Evolutionary conservation across 495 filamentous ascomycete genomes (phyloP), one percentile per base, ranked within the genome.

Genomic region (Lichenothelia convexa): DNA sequence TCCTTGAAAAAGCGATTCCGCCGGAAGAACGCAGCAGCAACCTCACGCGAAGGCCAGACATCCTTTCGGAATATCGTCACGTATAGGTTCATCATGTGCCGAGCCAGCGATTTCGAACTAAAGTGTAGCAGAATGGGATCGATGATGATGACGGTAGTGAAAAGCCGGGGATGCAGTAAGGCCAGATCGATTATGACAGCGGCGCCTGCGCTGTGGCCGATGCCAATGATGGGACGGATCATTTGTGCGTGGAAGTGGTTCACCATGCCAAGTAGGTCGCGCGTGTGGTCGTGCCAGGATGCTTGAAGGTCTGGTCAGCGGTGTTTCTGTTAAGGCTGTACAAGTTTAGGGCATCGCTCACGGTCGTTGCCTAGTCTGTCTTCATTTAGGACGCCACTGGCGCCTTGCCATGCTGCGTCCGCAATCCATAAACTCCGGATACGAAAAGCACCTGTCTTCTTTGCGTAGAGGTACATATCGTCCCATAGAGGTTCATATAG

Each of bases 201-300:
- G 41, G 68, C 86, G 44, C 89, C 89, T 65, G 84, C 78, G 51
- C 79, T 87, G 57, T 97, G 89, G 16, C 89, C 89, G 3, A 97
- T 52, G 20, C 86, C 89, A 39, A 94, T 58, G n/a, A 94, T 57
- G 4, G 89, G 87, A 8, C 80, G 77, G 3, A 79, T 74, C 80
- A 95, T 91, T 39, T 80, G 56, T 5, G 64, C 56, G 21, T 82
- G 79, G 57, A 93, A 86, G 30, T 69, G 61, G 56, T 93, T 94
- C 57, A 89, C 66, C 49, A 93, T 66, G 45, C 82, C 71, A n/a
- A 91, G 66, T 8, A 94, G 67, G 56, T 97, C 89, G 32, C 89
- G 70, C 13, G 81, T 56, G 55, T 92, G 73, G 57, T 97, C 89
- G 34, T 71, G 64, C 89, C 89, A 97, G 26, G 54, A 55, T 21